phyloP scores from a whole-genome alignment of 257 asterid species.

The Lantana camara region DNA sequence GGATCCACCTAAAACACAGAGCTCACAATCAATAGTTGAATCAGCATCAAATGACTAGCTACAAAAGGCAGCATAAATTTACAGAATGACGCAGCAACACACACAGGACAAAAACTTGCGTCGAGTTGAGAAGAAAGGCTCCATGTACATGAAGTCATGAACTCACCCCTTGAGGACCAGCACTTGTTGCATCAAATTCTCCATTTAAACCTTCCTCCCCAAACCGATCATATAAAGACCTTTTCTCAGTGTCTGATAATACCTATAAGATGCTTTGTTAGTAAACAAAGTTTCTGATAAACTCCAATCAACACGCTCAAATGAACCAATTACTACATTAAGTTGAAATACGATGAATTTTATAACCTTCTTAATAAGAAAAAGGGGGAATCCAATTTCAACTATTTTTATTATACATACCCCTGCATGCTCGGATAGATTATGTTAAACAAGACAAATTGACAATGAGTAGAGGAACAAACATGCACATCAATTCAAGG shows the following conservation, averaged over 20 bases:
- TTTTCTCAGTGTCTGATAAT: slow-evolving; percentile 86
- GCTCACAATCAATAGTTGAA: slow-evolving; percentile 17
- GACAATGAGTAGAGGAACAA: background rate
- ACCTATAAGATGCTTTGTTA: slow-evolving; percentile 55
- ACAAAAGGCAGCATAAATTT: slow-evolving; percentile 18
- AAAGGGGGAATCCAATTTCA: background rate
- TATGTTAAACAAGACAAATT: background rate
- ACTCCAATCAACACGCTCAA: slow-evolving; percentile 11
- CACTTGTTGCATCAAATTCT: slow-evolving; percentile 56
- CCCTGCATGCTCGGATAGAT: background rate
- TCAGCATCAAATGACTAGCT: slow-evolving; percentile 11
- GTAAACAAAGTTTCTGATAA: slow-evolving; percentile 3
- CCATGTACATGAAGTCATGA: slow-evolving; percentile 24
- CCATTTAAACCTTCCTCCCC: slow-evolving; percentile 88
- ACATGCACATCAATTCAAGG: background rate
- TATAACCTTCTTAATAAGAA: slow-evolving; percentile 10
- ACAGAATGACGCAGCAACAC: slow-evolving; percentile 11
- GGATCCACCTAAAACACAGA: slow-evolving; percentile 72
- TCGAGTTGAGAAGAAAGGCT: slow-evolving; percentile 7
- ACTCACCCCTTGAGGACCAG: slow-evolving; percentile 72
- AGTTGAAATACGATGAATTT: slow-evolving; percentile 3
- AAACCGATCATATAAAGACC: slow-evolving; percentile 81
- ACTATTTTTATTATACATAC: background rate
- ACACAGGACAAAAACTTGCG: background rate
- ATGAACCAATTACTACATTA: slow-evolving; percentile 14